A percentile compares a stretch with the other conserved stretches of the same genome.
phyloP scores from a whole-genome alignment of 2,329 filamentous ascomycete genomes.

The Phialemonium atrogriseum region DNA sequence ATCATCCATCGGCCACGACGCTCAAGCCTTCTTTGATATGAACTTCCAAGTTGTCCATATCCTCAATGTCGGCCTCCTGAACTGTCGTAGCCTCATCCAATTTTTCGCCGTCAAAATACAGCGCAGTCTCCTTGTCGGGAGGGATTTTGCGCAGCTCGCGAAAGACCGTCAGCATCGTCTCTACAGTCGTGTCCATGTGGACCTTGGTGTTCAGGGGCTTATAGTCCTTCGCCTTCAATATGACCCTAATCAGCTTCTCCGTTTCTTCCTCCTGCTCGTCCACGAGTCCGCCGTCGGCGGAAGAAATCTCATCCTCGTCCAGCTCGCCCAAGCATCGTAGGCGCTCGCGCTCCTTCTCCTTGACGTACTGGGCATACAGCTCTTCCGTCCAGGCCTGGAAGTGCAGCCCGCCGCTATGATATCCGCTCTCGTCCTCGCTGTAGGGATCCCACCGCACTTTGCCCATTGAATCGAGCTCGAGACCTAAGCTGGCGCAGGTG shows the following conservation, averaged over 20 bases:
- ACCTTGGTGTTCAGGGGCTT: constrained; percentile 44
- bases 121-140: constrained; percentile 42
- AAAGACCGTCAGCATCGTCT: constrained; percentile 55
- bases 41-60: constrained; percentile 70
- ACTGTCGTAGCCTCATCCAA: constrained; percentile 54
- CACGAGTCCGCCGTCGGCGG: constrained; percentile 19
- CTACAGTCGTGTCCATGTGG: constrained; percentile 47
- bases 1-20: too few relatives aligned
- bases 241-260: constrained; percentile 23
- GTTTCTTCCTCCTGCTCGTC: constrained; percentile 12
- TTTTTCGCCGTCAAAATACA: constrained; percentile 70
- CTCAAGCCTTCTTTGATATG: constrained; percentile 51
- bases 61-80: constrained; percentile 61
- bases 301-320: too few relatives aligned
- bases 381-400: constrained; percentile 71
- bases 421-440: constrained; percentile 29
- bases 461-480: constrained; percentile 38
- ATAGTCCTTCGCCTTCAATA: constrained; percentile 43
- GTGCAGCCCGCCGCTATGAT: constrained; percentile 49
- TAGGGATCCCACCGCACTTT: constrained; percentile 28
- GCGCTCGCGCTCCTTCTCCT: constrained; percentile 38
- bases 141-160: constrained; percentile 43
- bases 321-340: constrained; percentile 32
- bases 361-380: constrained; percentile 41
- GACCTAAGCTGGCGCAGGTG: constrained; percentile 60